Conservation (phyloP, 495 filamentous ascomycete genomes). For the Sphaerosporella brunnea region DNA sequence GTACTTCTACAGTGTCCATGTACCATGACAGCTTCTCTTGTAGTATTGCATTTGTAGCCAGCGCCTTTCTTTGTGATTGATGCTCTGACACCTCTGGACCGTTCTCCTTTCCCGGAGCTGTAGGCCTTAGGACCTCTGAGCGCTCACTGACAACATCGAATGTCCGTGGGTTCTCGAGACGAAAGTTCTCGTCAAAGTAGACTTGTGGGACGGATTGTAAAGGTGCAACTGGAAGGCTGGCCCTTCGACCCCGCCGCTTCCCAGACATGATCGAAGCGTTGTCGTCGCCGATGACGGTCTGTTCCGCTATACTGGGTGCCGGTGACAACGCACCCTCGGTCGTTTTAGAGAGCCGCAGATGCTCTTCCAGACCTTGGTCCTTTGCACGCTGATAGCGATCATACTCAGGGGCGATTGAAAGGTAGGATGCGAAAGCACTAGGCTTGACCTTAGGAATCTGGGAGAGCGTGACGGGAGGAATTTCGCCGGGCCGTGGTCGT, state of each 20-base stretch:
- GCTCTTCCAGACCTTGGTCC: conserved; percentile 24
- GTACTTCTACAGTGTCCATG: conserved; percentile 97
- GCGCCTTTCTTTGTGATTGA: conserved; percentile 54
- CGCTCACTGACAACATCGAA: conserved; percentile 95
- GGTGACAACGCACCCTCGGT: conserved; percentile 14
- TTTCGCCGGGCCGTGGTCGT: conserved; percentile 76
- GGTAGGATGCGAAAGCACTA: conserved; percentile 63
- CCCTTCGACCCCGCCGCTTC: conserved; percentile 13
- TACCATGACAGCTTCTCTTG: conserved; percentile 99
- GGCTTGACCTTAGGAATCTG: conserved; percentile 71
- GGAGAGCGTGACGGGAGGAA: conserved; percentile 81
- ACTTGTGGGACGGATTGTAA: conserved; percentile 80
- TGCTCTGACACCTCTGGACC: conserved; percentile 40
- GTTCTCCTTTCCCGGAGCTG: conserved; percentile 8
- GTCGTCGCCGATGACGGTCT: conserved; percentile 8
- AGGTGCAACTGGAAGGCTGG: conserved; percentile 38
- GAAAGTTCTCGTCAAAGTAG: conserved; percentile 92
- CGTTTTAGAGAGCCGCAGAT: conserved; percentile 15
- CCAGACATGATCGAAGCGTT: conserved; percentile 8
- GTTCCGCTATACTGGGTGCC: conserved; percentile 18
- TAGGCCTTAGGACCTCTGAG: conserved; percentile 70
- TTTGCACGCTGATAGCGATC: conserved; percentile 26
- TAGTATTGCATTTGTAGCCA: conserved; percentile 94
- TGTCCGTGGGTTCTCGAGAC: conserved; percentile 83
- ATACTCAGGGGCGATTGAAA: conserved; percentile 33